phyloP scores from a whole-genome alignment of 1,139 yeast genomes.

The Hyphopichia fennica region DNA sequence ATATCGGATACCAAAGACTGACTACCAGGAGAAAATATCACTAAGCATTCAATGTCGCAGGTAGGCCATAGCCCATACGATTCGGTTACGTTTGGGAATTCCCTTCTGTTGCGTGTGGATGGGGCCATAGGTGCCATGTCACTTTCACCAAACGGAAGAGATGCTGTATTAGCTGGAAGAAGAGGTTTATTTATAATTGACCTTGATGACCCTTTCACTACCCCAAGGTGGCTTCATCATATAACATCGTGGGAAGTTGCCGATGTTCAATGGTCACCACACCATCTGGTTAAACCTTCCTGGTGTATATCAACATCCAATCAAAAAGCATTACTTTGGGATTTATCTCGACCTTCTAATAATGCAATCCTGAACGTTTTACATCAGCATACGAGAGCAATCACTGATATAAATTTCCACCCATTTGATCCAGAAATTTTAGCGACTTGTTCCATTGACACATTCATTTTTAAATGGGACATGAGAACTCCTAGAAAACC shows the following conservation, averaged over 20 bases:
- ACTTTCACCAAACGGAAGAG: constrained; percentile 88
- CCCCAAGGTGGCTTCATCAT: constrained; percentile 92
- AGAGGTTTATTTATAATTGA: constrained; percentile 88
- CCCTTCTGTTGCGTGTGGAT: constrained; percentile 83
- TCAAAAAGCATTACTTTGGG: constrained; percentile 95
- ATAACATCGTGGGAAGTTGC: constrained; percentile 98
- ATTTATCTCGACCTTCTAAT: constrained; percentile 70
- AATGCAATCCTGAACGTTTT: constrained; percentile 83
- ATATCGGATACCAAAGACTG: too few relatives aligned
- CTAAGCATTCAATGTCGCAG: constrained; percentile 8
- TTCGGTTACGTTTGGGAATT: constrained; percentile 68
- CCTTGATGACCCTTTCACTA: constrained; percentile 90
- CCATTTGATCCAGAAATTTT: constrained; percentile 83
- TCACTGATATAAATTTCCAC: constrained; percentile 92
- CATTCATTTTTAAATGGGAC: constrained; percentile 89
- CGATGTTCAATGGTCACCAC: constrained; percentile 97
- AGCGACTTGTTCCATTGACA: constrained; percentile 92
- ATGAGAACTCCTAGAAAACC: constrained; percentile 76
- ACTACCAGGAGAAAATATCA: too few relatives aligned
- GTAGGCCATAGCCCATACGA: constrained; percentile 23
- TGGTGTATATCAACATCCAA: constrained; percentile 95
- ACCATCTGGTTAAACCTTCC: constrained; percentile 71
- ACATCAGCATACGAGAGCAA: constrained; percentile 90
- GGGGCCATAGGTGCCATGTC: constrained; percentile 95
- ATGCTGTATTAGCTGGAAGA: constrained; percentile 89